Evolutionary conservation across 306 rosid species (phyloP).

Genomic region (Alnus glutinosa): DNA sequence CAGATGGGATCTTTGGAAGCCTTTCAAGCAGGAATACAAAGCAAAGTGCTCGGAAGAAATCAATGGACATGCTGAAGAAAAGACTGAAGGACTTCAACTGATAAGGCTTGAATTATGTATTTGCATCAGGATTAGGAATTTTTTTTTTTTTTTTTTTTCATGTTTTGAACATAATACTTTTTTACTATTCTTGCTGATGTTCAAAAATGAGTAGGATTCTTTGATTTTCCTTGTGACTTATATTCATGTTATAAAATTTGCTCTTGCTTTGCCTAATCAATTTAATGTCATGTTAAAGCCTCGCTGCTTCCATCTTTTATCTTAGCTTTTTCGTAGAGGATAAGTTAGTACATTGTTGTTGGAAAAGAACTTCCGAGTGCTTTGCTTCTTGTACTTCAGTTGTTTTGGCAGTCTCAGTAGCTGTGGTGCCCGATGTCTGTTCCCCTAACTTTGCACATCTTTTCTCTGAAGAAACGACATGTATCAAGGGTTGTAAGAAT

Average conservation of each 20-base stretch:
- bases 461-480: too few relatives aligned
- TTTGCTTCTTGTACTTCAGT: neutral
- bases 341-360: neutral
- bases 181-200: slow-evolving; percentile 9
- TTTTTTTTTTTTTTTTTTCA: neutral
- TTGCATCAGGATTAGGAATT: slow-evolving; percentile 38
- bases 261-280: neutral
- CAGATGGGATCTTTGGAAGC: slow-evolving; percentile 86
- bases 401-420: neutral
- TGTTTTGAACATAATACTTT: neutral
- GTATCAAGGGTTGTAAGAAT: neutral
- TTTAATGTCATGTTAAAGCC: neutral
- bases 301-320: neutral
- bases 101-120: slow-evolving; percentile 24
- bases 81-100: slow-evolving; percentile 85
- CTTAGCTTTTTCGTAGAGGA: neutral
- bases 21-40: slow-evolving; percentile 70
- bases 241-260: slow-evolving; percentile 5
- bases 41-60: slow-evolving; percentile 84
- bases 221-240: slow-evolving; percentile 13
- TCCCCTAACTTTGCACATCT: neutral
- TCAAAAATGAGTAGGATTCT: slow-evolving; percentile 18
- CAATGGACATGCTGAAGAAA: slow-evolving; percentile 84
- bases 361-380: neutral
- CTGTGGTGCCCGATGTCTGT: neutral